These are phyloP conservation scores for Aspergillus terreus DNA, from an alignment of 2,329 filamentous ascomycete genomes.

Conservation along the genomic window DNA sequence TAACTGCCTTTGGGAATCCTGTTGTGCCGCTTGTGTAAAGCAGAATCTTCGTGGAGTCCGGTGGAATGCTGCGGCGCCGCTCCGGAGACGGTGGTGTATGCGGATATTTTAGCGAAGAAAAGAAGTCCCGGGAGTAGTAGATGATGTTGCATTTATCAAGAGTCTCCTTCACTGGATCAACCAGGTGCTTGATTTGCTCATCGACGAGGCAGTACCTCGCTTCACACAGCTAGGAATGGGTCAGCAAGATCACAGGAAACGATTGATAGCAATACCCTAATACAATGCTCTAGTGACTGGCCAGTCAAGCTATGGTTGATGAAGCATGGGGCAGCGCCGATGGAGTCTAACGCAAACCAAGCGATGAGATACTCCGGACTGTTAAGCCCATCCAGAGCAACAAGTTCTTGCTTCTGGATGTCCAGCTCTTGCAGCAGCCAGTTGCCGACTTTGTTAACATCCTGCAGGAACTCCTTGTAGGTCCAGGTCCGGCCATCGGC, in stretches of 20 bases:
- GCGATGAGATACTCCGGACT: slow-evolving; percentile 2
- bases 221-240: background rate
- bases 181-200: background rate
- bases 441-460: background rate
- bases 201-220: background rate
- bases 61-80: background rate
- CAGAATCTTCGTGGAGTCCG: background rate
- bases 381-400: slow-evolving; percentile 3
- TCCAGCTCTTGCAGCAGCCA: background rate
- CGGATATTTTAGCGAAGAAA: background rate
- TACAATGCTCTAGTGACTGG: background rate
- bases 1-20: slow-evolving; percentile 3
- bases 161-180: background rate
- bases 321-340: slow-evolving; percentile 1
- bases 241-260: background rate
- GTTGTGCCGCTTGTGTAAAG: slow-evolving; percentile 5
- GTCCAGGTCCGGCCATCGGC: background rate
- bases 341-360: background rate
- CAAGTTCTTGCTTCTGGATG: background rate
- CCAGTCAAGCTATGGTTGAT: background rate
- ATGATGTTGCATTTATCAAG: background rate
- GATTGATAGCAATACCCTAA: background rate
- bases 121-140: background rate
- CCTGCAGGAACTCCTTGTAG: background rate
- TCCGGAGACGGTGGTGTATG: background rate